phyloP scores from a whole-genome alignment of 495 filamentous ascomycete genomes.

The Tuber magnatum region DNA sequence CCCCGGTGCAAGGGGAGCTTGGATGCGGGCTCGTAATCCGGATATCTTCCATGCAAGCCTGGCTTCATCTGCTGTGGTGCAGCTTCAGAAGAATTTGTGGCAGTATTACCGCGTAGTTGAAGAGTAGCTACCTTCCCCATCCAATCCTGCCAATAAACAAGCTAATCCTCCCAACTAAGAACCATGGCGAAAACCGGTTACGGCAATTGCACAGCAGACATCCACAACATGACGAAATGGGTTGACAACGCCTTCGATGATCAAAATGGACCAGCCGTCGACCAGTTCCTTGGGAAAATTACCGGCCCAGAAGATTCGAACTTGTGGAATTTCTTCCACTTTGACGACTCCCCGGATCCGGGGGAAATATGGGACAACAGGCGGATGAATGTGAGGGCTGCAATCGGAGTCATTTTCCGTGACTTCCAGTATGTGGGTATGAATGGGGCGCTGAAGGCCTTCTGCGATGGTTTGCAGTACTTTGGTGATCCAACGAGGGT shows the following conservation, averaged over 20 bases:
- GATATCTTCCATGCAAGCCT: conserved; percentile 30
- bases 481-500: background rate
- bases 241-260: conserved; percentile 16
- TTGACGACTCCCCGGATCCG: conserved; percentile 12
- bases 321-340: conserved; percentile 28
- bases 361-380: conserved; percentile 17
- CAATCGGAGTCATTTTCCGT: conserved; percentile 11
- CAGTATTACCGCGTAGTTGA: conserved; percentile 27
- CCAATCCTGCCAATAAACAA: background rate
- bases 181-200: conserved; percentile 15
- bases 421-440: conserved; percentile 33
- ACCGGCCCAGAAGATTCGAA: conserved; percentile 6
- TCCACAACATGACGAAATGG: conserved; percentile 14
- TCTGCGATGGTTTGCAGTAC: conserved; percentile 21
- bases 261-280: conserved; percentile 10
- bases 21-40: conserved; percentile 30
- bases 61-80: conserved; percentile 28
- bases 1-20: conserved; percentile 33
- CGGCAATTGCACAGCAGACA: conserved; percentile 25
- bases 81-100: conserved; percentile 26
- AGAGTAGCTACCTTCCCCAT: background rate
- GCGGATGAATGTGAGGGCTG: conserved; percentile 13
- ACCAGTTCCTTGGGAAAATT: conserved; percentile 8
- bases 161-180: background rate
- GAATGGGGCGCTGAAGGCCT: conserved; percentile 12